Evolutionary conservation across 23 red algal genomes (phyloP).

Genomic region (Chondrus crispus): DNA sequence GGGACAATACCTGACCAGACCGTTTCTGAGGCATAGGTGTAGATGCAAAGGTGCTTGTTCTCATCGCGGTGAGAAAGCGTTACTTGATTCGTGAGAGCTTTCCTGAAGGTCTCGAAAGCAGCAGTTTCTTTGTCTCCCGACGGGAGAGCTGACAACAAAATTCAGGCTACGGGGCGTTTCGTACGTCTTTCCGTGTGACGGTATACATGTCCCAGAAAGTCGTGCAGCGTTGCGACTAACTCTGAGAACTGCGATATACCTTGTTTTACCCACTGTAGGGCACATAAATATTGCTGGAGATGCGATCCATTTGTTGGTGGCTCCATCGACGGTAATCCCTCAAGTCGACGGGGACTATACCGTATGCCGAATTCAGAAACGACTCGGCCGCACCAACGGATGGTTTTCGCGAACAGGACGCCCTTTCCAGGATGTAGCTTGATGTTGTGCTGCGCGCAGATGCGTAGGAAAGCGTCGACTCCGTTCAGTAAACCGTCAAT

Average conservation of each 20-base stretch:
- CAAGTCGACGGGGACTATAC: neutral
- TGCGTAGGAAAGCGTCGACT: neutral
- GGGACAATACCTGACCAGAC: constrained; percentile 10
- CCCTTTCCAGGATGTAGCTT: constrained; percentile 11
- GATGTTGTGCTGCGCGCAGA: neutral
- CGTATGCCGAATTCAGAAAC: neutral
- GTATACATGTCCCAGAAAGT: neutral
- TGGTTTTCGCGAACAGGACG: neutral
- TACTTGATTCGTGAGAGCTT: neutral
- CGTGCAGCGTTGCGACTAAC: neutral
- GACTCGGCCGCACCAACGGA: constrained; percentile 18
- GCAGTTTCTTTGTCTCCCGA: neutral
- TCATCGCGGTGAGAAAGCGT: neutral
- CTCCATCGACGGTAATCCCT: constrained; percentile 14
- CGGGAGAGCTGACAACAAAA: neutral
- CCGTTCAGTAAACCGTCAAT: neutral
- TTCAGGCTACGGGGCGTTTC: neutral
- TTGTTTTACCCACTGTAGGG: neutral
- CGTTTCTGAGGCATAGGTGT: neutral
- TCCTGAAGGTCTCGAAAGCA: constrained; percentile 13
- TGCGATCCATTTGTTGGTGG: neutral
- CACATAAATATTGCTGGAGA: constrained; percentile 32
- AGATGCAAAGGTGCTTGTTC: constrained; percentile 5
- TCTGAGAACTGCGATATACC: neutral
- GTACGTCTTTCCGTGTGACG: neutral